These are phyloP conservation scores for Clavispora asparagi DNA, from an alignment of 805 yeast genomes.

Conservation along the genomic window DNA sequence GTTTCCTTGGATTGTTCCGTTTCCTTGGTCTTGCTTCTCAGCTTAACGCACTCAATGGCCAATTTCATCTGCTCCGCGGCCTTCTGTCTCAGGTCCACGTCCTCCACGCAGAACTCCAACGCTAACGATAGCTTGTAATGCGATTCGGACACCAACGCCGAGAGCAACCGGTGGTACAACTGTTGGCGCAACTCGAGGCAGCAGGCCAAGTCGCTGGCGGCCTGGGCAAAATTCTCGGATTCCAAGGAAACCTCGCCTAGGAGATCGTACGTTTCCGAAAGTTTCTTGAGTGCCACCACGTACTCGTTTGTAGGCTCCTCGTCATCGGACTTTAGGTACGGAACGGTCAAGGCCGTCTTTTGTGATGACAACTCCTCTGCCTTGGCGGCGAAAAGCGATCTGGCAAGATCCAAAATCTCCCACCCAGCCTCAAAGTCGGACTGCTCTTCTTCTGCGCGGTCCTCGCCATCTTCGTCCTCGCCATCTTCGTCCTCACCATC, in stretches of 20 bases:
- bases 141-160: slow-evolving; percentile 67
- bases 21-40: slow-evolving; percentile 35
- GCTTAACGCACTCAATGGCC: slow-evolving; percentile 44
- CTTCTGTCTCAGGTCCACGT: slow-evolving; percentile 38
- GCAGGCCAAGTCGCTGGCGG: slow-evolving; percentile 61
- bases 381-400: slow-evolving; percentile 55
- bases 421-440: slow-evolving; percentile 84
- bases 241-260: slow-evolving; percentile 89
- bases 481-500: slow-evolving; percentile 9
- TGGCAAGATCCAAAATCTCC: slow-evolving; percentile 76
- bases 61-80: slow-evolving; percentile 51
- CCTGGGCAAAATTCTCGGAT: slow-evolving; percentile 79
- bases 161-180: slow-evolving; percentile 43
- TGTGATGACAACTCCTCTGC: slow-evolving; percentile 21
- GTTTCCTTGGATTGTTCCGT: slow-evolving; percentile 39
- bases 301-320: slow-evolving; percentile 29
- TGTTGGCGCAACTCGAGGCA: slow-evolving; percentile 51
- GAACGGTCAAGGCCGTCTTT: slow-evolving; percentile 8
- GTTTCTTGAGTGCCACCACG: slow-evolving; percentile 40
- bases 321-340: slow-evolving; percentile 26
- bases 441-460: slow-evolving; percentile 38
- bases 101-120: slow-evolving; percentile 61
- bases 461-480: slow-evolving; percentile 19
- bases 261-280: slow-evolving; percentile 71
- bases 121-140: slow-evolving; percentile 80